Evolutionary conservation across 805 yeast genomes (phyloP).

Genomic region (Clavispora santaluciae): DNA sequence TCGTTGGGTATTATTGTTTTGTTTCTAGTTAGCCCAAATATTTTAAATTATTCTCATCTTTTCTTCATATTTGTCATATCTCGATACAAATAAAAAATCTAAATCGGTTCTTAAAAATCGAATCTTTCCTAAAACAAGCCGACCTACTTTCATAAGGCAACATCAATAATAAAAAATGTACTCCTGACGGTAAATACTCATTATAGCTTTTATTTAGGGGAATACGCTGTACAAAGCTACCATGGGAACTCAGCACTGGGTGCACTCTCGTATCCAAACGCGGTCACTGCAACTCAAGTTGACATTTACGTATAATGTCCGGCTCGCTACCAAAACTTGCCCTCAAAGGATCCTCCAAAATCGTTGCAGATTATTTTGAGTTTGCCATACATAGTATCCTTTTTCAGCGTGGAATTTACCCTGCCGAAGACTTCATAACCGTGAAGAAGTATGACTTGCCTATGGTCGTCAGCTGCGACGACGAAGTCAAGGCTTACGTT

Average conservation of each 20-base stretch:
- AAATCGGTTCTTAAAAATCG: too few relatives aligned
- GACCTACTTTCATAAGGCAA: too few relatives aligned
- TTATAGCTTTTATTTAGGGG: too few relatives aligned
- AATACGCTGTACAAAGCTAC: too few relatives aligned
- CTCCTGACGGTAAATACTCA: too few relatives aligned
- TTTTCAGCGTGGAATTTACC: conserved; percentile 87
- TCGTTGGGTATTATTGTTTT: too few relatives aligned
- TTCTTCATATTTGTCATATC: too few relatives aligned
- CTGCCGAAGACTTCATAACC: conserved; percentile 75
- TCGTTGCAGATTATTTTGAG: conserved; percentile 80
- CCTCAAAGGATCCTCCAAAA: conserved; percentile 71
- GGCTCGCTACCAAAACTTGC: conserved; percentile 42
- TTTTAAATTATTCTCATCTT: too few relatives aligned
- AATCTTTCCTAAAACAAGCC: too few relatives aligned
- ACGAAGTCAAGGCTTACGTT: conserved; percentile 69
- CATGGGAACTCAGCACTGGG: background rate
- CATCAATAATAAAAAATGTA: too few relatives aligned
- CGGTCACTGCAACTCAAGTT: conserved; percentile 7
- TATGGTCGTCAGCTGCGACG: conserved; percentile 66
- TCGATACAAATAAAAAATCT: too few relatives aligned
- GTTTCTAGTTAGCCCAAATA: too few relatives aligned
- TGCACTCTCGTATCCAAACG: background rate
- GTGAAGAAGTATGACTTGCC: conserved; percentile 78
- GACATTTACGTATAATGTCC: background rate
- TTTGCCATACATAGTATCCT: conserved; percentile 76